Conservation (phyloP, 148 eudicot genomes). For the Heliosperma pusillum region DNA sequence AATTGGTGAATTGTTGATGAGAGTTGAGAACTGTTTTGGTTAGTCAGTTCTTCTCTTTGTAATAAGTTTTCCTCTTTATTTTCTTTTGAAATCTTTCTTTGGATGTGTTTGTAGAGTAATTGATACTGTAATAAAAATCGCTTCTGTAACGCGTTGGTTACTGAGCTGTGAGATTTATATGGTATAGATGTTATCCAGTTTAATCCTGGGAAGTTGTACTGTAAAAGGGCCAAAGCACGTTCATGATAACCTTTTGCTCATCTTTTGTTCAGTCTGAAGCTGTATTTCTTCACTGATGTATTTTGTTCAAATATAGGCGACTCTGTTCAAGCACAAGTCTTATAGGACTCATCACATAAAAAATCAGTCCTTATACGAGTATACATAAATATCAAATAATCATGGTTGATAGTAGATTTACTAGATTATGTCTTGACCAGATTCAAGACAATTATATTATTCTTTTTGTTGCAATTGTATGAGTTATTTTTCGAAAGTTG, state of each 20-base stretch:
- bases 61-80: not conserved
- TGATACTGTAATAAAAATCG: no score
- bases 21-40: no score
- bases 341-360: not conserved
- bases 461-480: not conserved
- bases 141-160: no score
- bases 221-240: not conserved
- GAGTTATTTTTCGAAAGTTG: no score
- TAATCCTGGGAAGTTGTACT: not conserved
- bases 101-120: not conserved
- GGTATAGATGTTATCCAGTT: not conserved
- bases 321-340: not conserved
- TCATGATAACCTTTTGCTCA: not conserved
- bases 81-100: not conserved
- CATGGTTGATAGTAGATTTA: not conserved
- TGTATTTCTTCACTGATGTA: not conserved
- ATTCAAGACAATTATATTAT: not conserved
- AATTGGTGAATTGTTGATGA: no score
- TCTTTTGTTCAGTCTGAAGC: not conserved
- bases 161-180: no score
- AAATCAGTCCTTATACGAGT: not conserved
- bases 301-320: not conserved
- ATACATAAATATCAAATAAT: not conserved
- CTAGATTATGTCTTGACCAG: not conserved
- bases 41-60: not conserved